Conservation (phyloP, 1,139 yeast genomes). For the Scheffersomyces quercinus region DNA sequence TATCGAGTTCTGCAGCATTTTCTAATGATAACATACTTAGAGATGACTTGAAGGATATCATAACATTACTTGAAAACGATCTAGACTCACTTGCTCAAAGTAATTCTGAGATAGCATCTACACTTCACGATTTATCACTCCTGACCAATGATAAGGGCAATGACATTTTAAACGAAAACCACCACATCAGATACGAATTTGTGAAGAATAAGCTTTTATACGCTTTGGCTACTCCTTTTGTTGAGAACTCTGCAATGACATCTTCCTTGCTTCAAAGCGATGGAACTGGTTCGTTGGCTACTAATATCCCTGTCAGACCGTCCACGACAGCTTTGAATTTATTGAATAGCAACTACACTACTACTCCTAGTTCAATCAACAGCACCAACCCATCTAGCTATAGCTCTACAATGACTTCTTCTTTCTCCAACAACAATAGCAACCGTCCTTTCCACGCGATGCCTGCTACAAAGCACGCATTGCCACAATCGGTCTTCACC, state of each 20-base stretch:
- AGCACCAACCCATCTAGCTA: slow-evolving; percentile 1
- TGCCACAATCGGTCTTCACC: slow-evolving; percentile 84
- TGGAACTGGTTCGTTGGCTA: slow-evolving; percentile 13
- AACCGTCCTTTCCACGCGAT: slow-evolving; percentile 59
- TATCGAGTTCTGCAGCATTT: slow-evolving; percentile 2
- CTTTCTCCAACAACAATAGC: slow-evolving; percentile 15
- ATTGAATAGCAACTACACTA: slow-evolving; percentile 13
- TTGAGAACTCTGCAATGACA: slow-evolving; percentile 52
- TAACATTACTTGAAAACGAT: slow-evolving; percentile 43
- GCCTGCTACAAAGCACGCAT: slow-evolving; percentile 62
- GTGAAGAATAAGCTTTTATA: slow-evolving; percentile 57
- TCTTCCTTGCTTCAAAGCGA: slow-evolving; percentile 33
- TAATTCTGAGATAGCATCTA: slow-evolving; percentile 47
- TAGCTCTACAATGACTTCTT: slow-evolving; percentile 1
- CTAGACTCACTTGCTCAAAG: slow-evolving; percentile 25
- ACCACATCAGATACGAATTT: slow-evolving; percentile 33
- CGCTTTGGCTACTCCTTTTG: slow-evolving; percentile 76
- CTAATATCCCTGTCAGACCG: slow-evolving; percentile 16
- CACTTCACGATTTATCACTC: slow-evolving; percentile 59
- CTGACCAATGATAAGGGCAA: slow-evolving; percentile 16
- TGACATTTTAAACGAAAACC: slow-evolving; percentile 18
- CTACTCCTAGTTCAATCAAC: slow-evolving; percentile 1
- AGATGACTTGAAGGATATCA: slow-evolving; percentile 47
- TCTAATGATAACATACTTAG: slow-evolving; percentile 18
- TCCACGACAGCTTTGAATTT: slow-evolving; percentile 32